phyloP scores from a whole-genome alignment of 1,139 yeast genomes.

The Pichia sp. region DNA sequence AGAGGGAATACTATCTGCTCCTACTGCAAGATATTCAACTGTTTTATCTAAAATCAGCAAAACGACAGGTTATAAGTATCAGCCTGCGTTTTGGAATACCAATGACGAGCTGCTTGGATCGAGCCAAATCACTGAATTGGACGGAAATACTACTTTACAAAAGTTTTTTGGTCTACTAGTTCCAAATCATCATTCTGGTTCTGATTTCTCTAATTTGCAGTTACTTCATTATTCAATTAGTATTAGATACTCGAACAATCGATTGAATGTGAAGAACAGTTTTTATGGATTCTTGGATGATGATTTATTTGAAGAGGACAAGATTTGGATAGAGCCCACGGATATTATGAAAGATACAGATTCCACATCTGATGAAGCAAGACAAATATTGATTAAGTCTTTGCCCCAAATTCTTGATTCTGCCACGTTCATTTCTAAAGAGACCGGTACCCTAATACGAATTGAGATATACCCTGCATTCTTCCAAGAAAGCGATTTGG shows the following conservation, averaged over 20 bases:
- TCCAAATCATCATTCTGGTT: constrained; percentile 16
- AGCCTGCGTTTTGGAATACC: constrained; percentile 15
- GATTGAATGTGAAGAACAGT: constrained; percentile 23
- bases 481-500: constrained; percentile 34
- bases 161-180: constrained; percentile 26
- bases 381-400: constrained; percentile 11
- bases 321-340: constrained; percentile 11
- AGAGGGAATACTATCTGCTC: constrained; percentile 27
- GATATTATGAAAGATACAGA: constrained; percentile 16
- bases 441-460: constrained; percentile 39
- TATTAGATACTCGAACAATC: constrained; percentile 20
- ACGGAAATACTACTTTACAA: constrained; percentile 3
- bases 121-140: constrained; percentile 1
- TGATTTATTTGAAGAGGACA: constrained; percentile 36
- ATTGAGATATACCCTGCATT: constrained; percentile 42
- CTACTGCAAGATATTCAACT: constrained; percentile 21
- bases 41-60: constrained; percentile 3
- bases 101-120: constrained; percentile 7
- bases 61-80: constrained; percentile 1
- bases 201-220: constrained; percentile 19
- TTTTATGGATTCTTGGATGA: constrained; percentile 31
- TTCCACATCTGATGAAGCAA: background rate
- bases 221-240: constrained; percentile 27
- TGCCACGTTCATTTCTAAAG: constrained; percentile 41
- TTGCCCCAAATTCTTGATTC: constrained; percentile 37